Evolutionary conservation across 495 filamentous ascomycete species (phyloP), one percentile per base, ranked within the genome.

Genomic region (Podospora tetraspora): DNA sequence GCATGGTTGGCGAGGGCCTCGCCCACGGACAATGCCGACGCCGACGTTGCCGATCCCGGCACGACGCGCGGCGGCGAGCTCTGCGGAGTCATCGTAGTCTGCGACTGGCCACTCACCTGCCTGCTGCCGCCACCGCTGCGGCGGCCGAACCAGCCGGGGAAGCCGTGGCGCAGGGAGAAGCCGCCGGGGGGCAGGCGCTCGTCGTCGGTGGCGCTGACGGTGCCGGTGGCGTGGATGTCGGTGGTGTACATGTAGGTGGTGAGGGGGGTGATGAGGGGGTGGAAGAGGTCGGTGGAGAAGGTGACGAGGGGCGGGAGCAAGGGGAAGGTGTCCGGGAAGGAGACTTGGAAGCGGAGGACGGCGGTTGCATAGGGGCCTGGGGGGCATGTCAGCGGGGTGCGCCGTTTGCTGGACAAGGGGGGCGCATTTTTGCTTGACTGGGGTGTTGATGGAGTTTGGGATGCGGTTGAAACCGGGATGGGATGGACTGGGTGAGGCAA

Each of bases 201-300:
- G 19, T 91, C 89, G 73, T 96, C 92, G 10, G 88, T 88, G 13
- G 91, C 90, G 75, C 91, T 93, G 57, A 91, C 89, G 0, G 91
- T 91, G 29, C 90, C 91, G 27, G 80, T 87, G 63, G 86, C 83
- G 32, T 89, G 83, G 6, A 89, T 85, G 68, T 89, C 87, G 24
- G 91, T 92, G 60, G 91, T 90, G 80, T 94, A 95, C 68, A 92
- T 94, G 77, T 96, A 92, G 3, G 92, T 96, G 7, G 92, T 97
- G 16, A 94, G 83, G 22, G 94, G 92, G 3, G 93, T 90, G 73
- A 98, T 88, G 27, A 99, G 84, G 13, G 94, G 95, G 78, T 99
- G 94, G 77, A 97, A 99, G 63, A 97, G 88, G 71, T 97, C 94
- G 58, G 91, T 95, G 29, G 86, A 82, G 76, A 99, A 96, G 57